These are phyloP conservation scores for Cyathus striatus DNA, from an alignment of 768 basidiomycete species.

Conservation along the genomic window DNA sequence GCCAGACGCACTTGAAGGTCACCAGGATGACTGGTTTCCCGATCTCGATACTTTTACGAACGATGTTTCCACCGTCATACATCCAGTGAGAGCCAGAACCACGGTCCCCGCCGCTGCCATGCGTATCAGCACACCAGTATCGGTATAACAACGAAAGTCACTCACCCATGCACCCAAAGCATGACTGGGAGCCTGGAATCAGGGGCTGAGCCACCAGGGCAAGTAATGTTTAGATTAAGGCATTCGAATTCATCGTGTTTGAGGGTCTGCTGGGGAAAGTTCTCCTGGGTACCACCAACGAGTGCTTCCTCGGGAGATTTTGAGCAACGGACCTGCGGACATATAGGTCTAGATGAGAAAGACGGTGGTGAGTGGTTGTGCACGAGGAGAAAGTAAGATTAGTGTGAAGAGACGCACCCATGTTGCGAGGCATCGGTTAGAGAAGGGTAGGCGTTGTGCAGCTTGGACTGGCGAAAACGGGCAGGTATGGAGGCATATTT, in stretches of 20 bases:
- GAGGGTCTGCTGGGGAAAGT: slow-evolving; percentile 48
- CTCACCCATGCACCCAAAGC: slow-evolving; percentile 85
- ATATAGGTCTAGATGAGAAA: slow-evolving; percentile 57
- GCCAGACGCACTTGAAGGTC: slow-evolving; percentile 71
- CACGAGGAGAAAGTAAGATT: slow-evolving; percentile 1
- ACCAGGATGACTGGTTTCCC: slow-evolving; percentile 68
- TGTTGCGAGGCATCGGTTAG: slow-evolving; percentile 58
- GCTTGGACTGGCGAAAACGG: slow-evolving; percentile 69
- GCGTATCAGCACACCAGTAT: slow-evolving; percentile 6
- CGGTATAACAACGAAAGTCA: slow-evolving; percentile 8
- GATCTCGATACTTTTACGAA: slow-evolving; percentile 57
- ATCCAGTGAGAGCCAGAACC: slow-evolving; percentile 77
- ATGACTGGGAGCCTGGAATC: slow-evolving; percentile 66
- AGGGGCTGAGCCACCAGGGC: slow-evolving; percentile 50
- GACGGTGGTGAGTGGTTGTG: slow-evolving; percentile 2
- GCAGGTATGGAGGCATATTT: slow-evolving; percentile 72
- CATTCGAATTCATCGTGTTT: slow-evolving; percentile 76
- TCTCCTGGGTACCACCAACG: slow-evolving; percentile 50
- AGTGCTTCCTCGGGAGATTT: slow-evolving; percentile 54
- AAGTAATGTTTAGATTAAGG: slow-evolving; percentile 77
- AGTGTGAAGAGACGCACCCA: slow-evolving; percentile 42
- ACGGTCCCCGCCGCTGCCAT: slow-evolving; percentile 58
- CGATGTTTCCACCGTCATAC: slow-evolving; percentile 69
- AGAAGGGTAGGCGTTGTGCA: slow-evolving; percentile 52
- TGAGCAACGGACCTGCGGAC: slow-evolving; percentile 51